Evolutionary conservation across 805 yeast genomes (phyloP), one percentile per base, ranked within the genome.

Genomic region (Yarrowia divulgata): DNA sequence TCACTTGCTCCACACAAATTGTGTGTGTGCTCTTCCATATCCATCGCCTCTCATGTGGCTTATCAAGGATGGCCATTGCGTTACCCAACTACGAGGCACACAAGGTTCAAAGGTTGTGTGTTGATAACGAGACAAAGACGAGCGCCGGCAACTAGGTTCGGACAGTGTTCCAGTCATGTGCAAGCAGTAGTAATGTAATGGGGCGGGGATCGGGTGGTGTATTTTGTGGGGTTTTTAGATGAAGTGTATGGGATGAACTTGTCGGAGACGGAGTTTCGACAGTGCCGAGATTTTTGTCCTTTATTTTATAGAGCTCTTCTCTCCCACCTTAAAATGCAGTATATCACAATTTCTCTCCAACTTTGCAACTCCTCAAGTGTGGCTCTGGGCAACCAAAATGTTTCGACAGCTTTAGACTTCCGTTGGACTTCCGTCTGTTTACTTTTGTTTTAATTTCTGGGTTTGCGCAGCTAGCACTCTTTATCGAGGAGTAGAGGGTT

Each of bases 401-500:
- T 54, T 54, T 39, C 60, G 60, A 54, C 60, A 19, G 35, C 14
- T 54, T 39, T 54, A 54, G 34, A 54, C 60, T 54, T 39, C 34
- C 3, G 34, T 54, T 54, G 45, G 60, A 54, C 45, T 54, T 54
- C 45, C 45, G 35, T 19, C 45, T 54, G 60, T 54, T 54, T 54
- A 54, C 43, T 54, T 54, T 54, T 54, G 32, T 39, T 45, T 54
- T 39, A 54, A 39, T 54, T 54, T 37, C 35, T 34, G 13, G 45
- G 35, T 54, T 54, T 54, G 60, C 45, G 45, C 60, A 54, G 60
- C 60, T 54, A 54, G 60, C 60, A 54, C 60, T 45, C 60, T 54
- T 54, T 54, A 54, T 57, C 63, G 63, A 57, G 63, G 63, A 57
- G 63, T 42, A 4, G 63, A 57, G 63, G 63, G 63, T 57, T 57